A percentile compares a stretch with the other conserved stretches of the same genome.
Conservation (phyloP, 148 eudicot genomes). For the Amaranthus cruentus region DNA sequence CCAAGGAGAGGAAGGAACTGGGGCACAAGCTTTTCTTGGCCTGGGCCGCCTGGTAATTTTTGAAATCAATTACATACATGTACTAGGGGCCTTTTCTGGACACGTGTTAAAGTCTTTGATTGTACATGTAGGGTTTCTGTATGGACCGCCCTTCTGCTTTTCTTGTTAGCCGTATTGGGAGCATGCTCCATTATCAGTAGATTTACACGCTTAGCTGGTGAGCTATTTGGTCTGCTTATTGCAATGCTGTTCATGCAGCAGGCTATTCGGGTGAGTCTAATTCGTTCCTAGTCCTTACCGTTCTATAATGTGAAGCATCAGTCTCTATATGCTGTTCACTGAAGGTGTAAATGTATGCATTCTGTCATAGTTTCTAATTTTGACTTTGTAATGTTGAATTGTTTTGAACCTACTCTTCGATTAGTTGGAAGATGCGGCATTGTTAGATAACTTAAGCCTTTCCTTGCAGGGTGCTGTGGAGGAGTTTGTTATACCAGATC, state of each 20-base stretch:
- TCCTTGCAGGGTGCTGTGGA: conserved; percentile 76
- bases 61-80: background rate
- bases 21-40: conserved; percentile 84
- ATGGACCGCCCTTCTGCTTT: conserved; percentile 92
- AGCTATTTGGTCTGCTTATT: conserved; percentile 88
- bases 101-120: conserved; percentile 5
- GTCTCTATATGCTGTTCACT: background rate
- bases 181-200: conserved; percentile 97
- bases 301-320: background rate
- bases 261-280: conserved; percentile 76
- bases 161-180: conserved; percentile 83
- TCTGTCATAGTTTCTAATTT: background rate
- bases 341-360: background rate
- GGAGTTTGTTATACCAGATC: conserved; percentile 76
- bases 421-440: background rate
- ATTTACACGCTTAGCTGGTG: conserved; percentile 96
- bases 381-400: background rate
- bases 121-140: conserved; percentile 74
- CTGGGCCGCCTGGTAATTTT: conserved; percentile 90
- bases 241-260: conserved; percentile 99
- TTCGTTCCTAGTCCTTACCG: background rate
- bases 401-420: background rate
- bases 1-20: conserved; percentile 76
- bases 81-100: background rate
- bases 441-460: conserved; percentile 8